Evolutionary conservation across 2,329 filamentous ascomycete species (phyloP).

Genomic region (Colletotrichum zoysiae): DNA sequence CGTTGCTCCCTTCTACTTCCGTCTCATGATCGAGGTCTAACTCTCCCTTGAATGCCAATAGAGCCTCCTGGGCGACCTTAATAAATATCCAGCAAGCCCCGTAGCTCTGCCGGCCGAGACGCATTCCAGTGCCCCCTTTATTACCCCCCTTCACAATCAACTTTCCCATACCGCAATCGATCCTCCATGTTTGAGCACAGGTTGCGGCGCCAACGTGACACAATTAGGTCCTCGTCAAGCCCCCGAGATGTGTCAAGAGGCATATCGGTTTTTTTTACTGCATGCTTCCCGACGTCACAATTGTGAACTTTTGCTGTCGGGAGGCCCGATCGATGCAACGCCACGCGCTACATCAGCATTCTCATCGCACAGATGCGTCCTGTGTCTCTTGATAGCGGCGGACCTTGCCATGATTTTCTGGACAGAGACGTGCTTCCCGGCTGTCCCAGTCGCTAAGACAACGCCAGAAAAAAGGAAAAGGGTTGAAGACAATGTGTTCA

Average conservation of each 20-base stretch:
- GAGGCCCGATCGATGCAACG: background rate
- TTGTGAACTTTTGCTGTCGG: background rate
- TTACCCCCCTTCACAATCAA: background rate
- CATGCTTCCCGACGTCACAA: background rate
- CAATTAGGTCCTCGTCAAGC: background rate
- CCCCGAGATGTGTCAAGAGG: constrained; percentile 1
- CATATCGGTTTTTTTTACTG: background rate
- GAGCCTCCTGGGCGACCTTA: constrained; percentile 19
- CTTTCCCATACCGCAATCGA: constrained; percentile 1
- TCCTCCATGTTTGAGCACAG: background rate
- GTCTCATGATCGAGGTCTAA: constrained; percentile 19
- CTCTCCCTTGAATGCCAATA: constrained; percentile 37
- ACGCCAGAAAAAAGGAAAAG: background rate
- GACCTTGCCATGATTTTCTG: background rate
- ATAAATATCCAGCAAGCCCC: constrained; percentile 36
- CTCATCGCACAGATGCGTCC: background rate
- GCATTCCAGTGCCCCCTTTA: constrained; percentile 31
- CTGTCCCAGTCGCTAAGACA: constrained; percentile 15
- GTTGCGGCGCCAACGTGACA: background rate
- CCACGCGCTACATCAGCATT: constrained; percentile 5
- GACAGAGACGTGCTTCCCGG: background rate
- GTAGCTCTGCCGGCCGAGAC: constrained; percentile 20
- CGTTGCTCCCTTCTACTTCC: background rate
- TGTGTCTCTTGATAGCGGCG: constrained; percentile 7
- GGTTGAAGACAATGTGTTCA: constrained; percentile 4